Evolutionary conservation across 2,329 filamentous ascomycete genomes (phyloP), one percentile per base, ranked within the genome.

Genomic region (Penicillium sp.): DNA sequence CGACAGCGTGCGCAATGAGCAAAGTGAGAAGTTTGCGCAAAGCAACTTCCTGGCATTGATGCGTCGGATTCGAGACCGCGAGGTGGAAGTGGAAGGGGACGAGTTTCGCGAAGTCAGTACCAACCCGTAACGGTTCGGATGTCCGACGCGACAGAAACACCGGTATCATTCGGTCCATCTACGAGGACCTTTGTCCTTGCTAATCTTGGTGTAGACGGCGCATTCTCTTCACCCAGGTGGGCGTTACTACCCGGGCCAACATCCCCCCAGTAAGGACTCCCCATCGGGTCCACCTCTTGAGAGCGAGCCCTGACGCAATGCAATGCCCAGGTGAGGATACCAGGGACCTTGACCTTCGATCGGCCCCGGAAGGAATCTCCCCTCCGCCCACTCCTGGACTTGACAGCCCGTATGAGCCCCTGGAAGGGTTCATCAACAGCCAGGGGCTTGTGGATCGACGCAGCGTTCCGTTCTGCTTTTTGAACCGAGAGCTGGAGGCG

Each of bases 1-100:
- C 5, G 80, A 87, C 50, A 86, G 84, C 36, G 83, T 95, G 11
- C 80, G 83, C 18, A 79, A 86, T 63, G 87, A 93, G 62, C 81
- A 84, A 54, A 87, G 83, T 52, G 77, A 85, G 44, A 93, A 93
- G 67, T 94, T 94, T 71, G 84, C 86, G 64, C 85, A 92, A 67
- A 92, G 89, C 61, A 84, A 84, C 55, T 95, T 95, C 67, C 75
- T 93, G 1, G 80, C 83, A 4, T 77, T 95, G 43, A 94, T 95
- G 90, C 84, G 88, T 27, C 83, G 84, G 55, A 83, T 94, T 51
- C 83, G 88, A 48, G 86, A 90, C 67, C 80, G 83, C 52, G 86
- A 94, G 74, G 85, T 92, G 13, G 82, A 83, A 46, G 85, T 94
- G 36, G 81, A 90, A 60, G 89, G 87, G 39, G 87, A 91, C 68